A percentile compares a stretch with the other conserved stretches of the same genome.
Evolutionary conservation across 371 early-diverging fungal species (phyloP).

Genomic region (Nematocida ausubeli): DNA sequence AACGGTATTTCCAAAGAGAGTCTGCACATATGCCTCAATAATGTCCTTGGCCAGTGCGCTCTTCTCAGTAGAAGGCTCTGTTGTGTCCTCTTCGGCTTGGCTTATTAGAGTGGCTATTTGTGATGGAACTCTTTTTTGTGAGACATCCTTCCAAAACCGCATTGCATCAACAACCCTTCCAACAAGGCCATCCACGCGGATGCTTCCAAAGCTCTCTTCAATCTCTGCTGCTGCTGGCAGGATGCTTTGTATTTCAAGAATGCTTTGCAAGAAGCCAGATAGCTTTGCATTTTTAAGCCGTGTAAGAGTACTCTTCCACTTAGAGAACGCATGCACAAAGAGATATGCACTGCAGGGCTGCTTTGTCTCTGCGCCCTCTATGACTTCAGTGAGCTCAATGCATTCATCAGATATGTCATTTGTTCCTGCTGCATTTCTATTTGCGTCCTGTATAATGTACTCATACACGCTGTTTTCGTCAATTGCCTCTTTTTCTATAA

Average conservation of each 20-base stretch:
- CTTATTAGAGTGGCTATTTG: not conserved
- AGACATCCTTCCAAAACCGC: slow-evolving; percentile 14
- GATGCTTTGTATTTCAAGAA: not conserved
- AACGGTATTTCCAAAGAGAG: not conserved
- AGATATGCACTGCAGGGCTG: not conserved
- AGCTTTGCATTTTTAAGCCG: not conserved
- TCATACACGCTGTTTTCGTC: not conserved
- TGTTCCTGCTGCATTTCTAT: slow-evolving; percentile 11
- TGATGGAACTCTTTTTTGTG: not conserved
- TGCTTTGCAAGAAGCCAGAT: not conserved
- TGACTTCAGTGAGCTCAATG: not conserved
- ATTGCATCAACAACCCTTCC: not conserved
- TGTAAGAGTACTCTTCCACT: not conserved
- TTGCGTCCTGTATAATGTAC: slow-evolving; percentile 22
- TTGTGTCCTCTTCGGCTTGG: not conserved
- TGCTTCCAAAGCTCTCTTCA: not conserved
- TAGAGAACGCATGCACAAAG: slow-evolving; percentile 6
- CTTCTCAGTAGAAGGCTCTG: not conserved
- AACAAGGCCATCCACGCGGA: not conserved
- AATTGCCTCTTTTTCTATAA: slow-evolving; percentile 21
- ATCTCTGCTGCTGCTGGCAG: not conserved
- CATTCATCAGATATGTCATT: slow-evolving; percentile 16
- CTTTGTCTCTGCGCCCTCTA: not conserved
- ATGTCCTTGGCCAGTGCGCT: not conserved
- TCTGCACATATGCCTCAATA: not conserved